Evolutionary conservation across 768 basidiomycete genomes (phyloP).

Genomic region (Termitomyces bulborhizus): DNA sequence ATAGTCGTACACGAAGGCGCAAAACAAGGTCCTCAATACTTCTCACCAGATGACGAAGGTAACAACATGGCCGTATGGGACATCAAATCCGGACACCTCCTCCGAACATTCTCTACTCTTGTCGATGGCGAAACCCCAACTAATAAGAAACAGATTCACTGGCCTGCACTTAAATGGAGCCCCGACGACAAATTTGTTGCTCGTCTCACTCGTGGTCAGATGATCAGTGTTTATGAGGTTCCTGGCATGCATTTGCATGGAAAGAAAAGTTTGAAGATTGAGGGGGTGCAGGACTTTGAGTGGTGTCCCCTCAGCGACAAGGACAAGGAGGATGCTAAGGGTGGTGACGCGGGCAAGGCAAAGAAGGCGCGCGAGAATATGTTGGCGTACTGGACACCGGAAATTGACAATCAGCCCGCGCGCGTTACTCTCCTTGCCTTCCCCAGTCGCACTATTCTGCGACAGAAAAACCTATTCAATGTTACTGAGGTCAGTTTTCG

Average conservation of each 20-base stretch:
- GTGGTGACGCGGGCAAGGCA: conserved; percentile 33
- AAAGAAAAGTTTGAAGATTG: conserved; percentile 96
- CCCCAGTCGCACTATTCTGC: conserved; percentile 75
- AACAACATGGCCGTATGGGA: conserved; percentile 99
- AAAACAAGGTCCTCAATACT: conserved; percentile 75
- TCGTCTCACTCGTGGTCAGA: conserved; percentile 80
- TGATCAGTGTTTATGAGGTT: conserved; percentile 95
- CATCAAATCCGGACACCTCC: conserved; percentile 84
- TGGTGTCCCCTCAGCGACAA: conserved; percentile 94
- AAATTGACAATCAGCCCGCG: conserved; percentile 93
- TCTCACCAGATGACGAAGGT: conserved; percentile 93
- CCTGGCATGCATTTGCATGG: conserved; percentile 92
- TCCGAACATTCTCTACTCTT: conserved; percentile 81
- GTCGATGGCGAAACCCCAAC: conserved; percentile 52
- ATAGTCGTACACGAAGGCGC: conserved; percentile 81
- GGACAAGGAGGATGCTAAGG: conserved; percentile 65
- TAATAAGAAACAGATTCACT: conserved; percentile 78
- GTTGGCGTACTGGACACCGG: conserved; percentile 97
- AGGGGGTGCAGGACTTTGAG: conserved; percentile 96
- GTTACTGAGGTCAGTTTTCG: conserved; percentile 77
- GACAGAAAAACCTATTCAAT: conserved; percentile 97
- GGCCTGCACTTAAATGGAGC: conserved; percentile 97
- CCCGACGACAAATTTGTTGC: conserved; percentile 94
- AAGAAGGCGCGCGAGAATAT: conserved; percentile 84
- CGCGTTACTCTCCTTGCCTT: conserved; percentile 90